Base-by-base conservation (phyloP, 768 basidiomycete species). In the Filobasidium wieringae region DNA sequence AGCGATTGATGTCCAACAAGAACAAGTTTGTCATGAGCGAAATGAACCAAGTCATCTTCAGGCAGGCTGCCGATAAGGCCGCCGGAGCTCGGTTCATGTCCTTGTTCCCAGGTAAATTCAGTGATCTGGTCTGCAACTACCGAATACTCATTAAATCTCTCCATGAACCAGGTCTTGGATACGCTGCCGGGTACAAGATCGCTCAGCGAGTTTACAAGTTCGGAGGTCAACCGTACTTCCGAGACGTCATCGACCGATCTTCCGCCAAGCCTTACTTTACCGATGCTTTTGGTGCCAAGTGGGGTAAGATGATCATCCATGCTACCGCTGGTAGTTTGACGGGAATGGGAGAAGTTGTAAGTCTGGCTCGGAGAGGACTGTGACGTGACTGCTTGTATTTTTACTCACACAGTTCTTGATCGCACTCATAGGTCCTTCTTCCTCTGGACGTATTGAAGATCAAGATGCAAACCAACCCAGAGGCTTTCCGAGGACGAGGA, bases 1-100 rank as follows among this genome's bases (percentile, higher is more conserved):
- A 99, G 75, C 85, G 93, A 33, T 75, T 99, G 53, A 99, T 99
- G 93, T 92, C 88, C 73, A 95, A 96, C 81, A 91, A 91, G 78
- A 78, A 79, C 61, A 53, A 73, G 60, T 60, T 72, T 53, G 61
- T 63, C 24, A 47, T 81, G 45, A 75, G 79, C 17, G 79, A 81
- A 7, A 76, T 88, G 34, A 84, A 83, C 51, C 73, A 80, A 41
- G 85, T 96, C 77, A 79, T 99, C 72, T 99, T 99, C 81, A 81
- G 86, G 29, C 85, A 91, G 37, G 77, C 84, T 30, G 86, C 92
- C 7, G 71, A 79, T 0, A 84, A 88, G 2, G 76, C 87, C 1
- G 56, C 87, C 1, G 75, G 77, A 6, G 77, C 77, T 37, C 87
- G 86, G 72, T 79, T 93, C 64, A 64, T 95, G 17, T 93, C 90